Evolutionary conservation across 2,329 filamentous ascomycete genomes (phyloP), one percentile per base, ranked within the genome.

Genomic region (Penicillium concentricum): DNA sequence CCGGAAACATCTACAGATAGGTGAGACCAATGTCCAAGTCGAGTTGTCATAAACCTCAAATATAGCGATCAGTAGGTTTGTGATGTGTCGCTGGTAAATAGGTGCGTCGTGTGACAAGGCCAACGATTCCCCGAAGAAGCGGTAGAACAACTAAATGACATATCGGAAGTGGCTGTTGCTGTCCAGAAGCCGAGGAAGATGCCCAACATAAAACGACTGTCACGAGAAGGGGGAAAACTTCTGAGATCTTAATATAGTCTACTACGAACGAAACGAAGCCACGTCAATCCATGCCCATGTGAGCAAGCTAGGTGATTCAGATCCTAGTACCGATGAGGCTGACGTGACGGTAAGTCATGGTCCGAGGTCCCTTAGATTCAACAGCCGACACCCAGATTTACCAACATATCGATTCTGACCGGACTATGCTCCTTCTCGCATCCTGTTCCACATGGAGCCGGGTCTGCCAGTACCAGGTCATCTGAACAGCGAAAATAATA

Each of bases 261-360:
- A 43, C 41, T 54, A 48, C 59, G 51, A 62, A 65, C 57, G 38
- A 51, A 60, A 54, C 16, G 46, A 50, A 46, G 63, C 61, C 61
- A 65, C 59, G 64, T 63, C 61, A 64, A 65, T 59, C 22, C 32
- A 41, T 13, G 49, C 49, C 56, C 64, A 60, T 63, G 60, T 64
- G 63, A 64, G 49, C 48, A 54, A 34, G 10, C 38, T 20, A 32
- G 20, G 43, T 52, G 53, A 46, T 44, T 44, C 20, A 15, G 28
- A 52, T 46, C 42, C 55, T 51, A 39, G 22, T 42, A 44, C 13
- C 8, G n/a, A 59, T 60, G 57, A 61, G 59, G 56, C 62, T 59
- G 59, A 61, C 12, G 12, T 13, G 15, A 30, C 12, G 16, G 16
- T 16, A 16, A n/a, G 9, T 18, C 15, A 16, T 43, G 4, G 15